phyloP scores from a whole-genome alignment of 225 moss, liverwort and hornwort species.

The Rhytidiadelphus loreus region DNA sequence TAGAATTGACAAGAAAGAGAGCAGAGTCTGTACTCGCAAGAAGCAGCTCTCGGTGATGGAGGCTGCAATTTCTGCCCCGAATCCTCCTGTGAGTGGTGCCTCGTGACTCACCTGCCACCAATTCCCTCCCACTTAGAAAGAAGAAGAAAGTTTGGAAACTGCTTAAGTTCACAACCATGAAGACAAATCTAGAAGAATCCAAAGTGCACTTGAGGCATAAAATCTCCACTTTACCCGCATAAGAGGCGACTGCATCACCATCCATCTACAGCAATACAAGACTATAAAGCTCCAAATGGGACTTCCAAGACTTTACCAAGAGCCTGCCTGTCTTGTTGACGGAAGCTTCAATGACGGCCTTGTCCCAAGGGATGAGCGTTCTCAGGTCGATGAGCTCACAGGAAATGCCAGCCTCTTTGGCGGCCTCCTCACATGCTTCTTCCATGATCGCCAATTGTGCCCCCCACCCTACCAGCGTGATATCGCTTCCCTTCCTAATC shows the following conservation, averaged over 20 bases:
- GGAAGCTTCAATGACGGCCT: conserved; percentile 74
- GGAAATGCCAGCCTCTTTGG: conserved; percentile 61
- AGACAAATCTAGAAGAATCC: neutral
- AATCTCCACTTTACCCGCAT: neutral
- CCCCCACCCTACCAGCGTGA: conserved; percentile 95
- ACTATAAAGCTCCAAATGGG: neutral
- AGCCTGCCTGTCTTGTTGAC: conserved; percentile 89
- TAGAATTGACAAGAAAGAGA: neutral
- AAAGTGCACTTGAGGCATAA: neutral
- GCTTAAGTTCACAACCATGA: neutral
- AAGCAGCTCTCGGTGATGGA: conserved; percentile 88
- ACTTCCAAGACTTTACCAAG: conserved; percentile 31
- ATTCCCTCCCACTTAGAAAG: neutral
- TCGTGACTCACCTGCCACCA: conserved; percentile 82
- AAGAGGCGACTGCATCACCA: no score
- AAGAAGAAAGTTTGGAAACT: neutral
- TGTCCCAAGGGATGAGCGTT: conserved; percentile 94
- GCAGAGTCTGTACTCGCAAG: conserved; percentile 25
- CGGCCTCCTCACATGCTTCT: conserved; percentile 71
- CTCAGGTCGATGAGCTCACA: conserved; percentile 93
- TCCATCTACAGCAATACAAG: neutral
- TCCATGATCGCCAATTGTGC: conserved; percentile 84
- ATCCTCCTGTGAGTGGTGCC: conserved; percentile 92
- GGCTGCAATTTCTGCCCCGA: conserved; percentile 95
- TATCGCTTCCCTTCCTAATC: conserved; percentile 72